phyloP scores from a whole-genome alignment of 2,329 filamentous ascomycete genomes.

The Graphilbum ipis-grandicollis region DNA sequence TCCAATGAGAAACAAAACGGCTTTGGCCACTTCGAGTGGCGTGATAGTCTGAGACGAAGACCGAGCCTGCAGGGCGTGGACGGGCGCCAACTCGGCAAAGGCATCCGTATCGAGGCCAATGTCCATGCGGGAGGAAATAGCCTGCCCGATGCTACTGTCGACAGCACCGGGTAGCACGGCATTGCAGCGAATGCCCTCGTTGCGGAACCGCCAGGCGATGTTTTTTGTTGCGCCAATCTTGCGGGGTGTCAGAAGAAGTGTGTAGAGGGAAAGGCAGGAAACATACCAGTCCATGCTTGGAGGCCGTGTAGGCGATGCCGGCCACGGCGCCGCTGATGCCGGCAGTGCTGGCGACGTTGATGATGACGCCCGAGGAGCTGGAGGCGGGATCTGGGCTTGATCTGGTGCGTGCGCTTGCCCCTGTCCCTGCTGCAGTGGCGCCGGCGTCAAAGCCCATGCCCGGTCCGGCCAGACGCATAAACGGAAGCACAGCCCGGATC shows the following conservation, averaged over 20 bases:
- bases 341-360: constrained; percentile 27
- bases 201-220: constrained; percentile 25
- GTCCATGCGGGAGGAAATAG: constrained; percentile 7
- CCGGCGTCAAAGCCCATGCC: no score
- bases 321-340: constrained; percentile 21
- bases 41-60: constrained; percentile 10
- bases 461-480: constrained; percentile 24
- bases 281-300: constrained; percentile 20
- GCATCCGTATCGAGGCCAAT: constrained; percentile 12
- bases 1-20: constrained; percentile 19
- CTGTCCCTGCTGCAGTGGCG: no score
- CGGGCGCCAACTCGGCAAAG: constrained; percentile 12
- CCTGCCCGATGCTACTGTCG: constrained; percentile 14
- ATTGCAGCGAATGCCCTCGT: constrained; percentile 27
- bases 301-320: constrained; percentile 16
- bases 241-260: no score
- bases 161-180: constrained; percentile 21
- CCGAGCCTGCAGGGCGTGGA: constrained; percentile 15
- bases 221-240: constrained; percentile 27
- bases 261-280: not conserved
- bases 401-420: not conserved
- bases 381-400: no score
- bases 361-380: constrained; percentile 32
- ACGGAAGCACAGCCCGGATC: constrained; percentile 24
- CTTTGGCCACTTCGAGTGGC: constrained; percentile 16